Evolutionary conservation across 2,329 filamentous ascomycete species (phyloP).

Genomic region (Chaetomiaceae sp.): DNA sequence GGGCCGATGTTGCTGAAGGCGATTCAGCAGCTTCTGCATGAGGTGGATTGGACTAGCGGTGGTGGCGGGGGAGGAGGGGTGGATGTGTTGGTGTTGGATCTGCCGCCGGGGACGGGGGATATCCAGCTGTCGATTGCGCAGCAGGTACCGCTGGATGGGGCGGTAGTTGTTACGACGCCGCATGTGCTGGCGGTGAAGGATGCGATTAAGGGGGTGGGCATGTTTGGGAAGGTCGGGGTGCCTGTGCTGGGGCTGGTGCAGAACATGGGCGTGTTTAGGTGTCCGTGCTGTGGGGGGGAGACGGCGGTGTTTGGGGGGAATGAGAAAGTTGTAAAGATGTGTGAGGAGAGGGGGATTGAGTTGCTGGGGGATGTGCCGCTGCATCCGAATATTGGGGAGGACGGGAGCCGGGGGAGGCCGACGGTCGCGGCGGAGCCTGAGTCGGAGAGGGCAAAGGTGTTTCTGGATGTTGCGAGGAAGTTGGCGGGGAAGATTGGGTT

Average conservation of each 20-base stretch:
- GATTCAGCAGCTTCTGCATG: constrained; percentile 88
- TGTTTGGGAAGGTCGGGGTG: constrained; percentile 83
- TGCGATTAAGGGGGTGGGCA: constrained; percentile 83
- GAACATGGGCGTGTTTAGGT: constrained; percentile 85
- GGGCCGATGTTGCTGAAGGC: constrained; percentile 98
- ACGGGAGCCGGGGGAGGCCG: constrained; percentile 81
- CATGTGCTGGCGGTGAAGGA: constrained; percentile 91
- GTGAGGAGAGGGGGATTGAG: constrained; percentile 67
- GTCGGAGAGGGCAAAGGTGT: constrained; percentile 67
- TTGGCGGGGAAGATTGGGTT: constrained; percentile 46
- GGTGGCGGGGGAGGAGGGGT: constrained; percentile 45
- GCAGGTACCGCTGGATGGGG: constrained; percentile 82
- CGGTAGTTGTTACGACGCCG: constrained; percentile 86
- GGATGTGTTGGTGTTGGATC: constrained; percentile 82
- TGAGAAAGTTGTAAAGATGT: constrained; percentile 63
- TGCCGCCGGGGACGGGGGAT: constrained; percentile 92
- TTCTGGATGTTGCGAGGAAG: constrained; percentile 62
- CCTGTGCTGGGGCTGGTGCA: constrained; percentile 83
- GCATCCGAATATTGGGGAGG: constrained; percentile 78
- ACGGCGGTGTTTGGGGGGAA: constrained; percentile 70
- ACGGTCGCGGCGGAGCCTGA: constrained; percentile 84
- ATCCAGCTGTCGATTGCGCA: constrained; percentile 96
- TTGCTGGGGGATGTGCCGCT: constrained; percentile 86
- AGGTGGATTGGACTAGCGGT: constrained; percentile 75
- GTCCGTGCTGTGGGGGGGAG: constrained; percentile 69